Evolutionary conservation across 306 rosid species (phyloP), one percentile per base, ranked within the genome.

Genomic region (Ochetophila trinervis): DNA sequence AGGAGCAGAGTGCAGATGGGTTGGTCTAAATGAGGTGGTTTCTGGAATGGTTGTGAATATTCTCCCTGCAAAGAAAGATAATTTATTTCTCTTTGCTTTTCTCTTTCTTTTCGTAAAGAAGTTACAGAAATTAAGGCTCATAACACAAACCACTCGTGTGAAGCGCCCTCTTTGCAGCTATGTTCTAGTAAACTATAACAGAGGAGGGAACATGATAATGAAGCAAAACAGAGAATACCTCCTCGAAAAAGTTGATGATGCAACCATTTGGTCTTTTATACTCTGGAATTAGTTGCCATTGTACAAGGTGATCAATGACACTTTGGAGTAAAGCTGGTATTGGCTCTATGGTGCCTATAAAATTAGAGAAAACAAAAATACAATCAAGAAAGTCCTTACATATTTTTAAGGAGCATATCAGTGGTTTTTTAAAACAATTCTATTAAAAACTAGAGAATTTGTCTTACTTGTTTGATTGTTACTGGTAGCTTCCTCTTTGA

Each of bases 1-100:
- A 94, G 95, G 52, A 90, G 81, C 77, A 94, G 84, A 71, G 95
- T 90, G 67, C 95, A 83, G 65, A 94, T 75, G 23, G 99, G 99
- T 73, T 94, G 99, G 44, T 94, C 99, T 87, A 94, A 79, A 75
- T 94, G 99, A 8, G 99, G 99, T 60, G 99, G 99, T 79, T 94
- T 94, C 69, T 81, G 82, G 85, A 94, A 94, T 75, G 99, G 99
- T 81, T 94, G 99, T 57, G 99, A 90, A 69, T 84, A 78, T 74
- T 94, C 99, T 36, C 86, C 99, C 97, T 90, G 60, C 67, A 71
- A 50, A 63, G 40, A 70, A 57, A 72, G 57, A 52, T 9, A 55
- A 4, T 9, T 65, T 22, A 61, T 47, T 68, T 40, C 12, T 9
- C 45, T 18, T 24, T 34, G 40, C 57, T 53, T 62, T 23, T 64